Evolutionary conservation across 805 yeast genomes (phyloP), one percentile per base, ranked within the genome.

Genomic region (Yarrowia keelungensis): DNA sequence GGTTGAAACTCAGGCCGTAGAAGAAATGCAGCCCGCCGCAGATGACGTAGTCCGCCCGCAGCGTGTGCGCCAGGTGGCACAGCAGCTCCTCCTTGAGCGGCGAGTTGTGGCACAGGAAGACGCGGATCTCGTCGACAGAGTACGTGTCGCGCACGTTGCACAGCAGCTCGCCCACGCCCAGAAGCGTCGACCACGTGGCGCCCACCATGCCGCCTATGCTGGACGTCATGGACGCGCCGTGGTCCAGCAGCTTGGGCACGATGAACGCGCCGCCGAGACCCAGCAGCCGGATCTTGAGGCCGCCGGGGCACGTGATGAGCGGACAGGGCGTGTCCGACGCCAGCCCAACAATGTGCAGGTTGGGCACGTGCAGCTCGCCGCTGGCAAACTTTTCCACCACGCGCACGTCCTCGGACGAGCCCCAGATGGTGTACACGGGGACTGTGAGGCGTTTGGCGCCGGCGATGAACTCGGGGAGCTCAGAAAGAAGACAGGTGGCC

Each of bases 341-440:
- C 75, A 90, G 93, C 75, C 89, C 92, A 43, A 90, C 80, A 5
- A 90, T 74, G 71, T 79, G 77, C 69, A 90, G 77, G 75, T 90
- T 90, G 15, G 86, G 85, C 4, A 90, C 81, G 2, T 71, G 67
- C 71, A 85, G 83, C 12, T 80, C 78, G 4, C 89, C 89, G 67
- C 80, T 76, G 68, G 87, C 82, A 76, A 90, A 85, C 79, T 85
- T 85, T 71, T 87, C 85, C 51, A 90, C 77, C 26, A 90, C 90
- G 3, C 83, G 74, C 1, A 91, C 86, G 75, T 90, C 96, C 75
- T 90, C 96, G 69, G 87, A 81, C 76, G 89, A 87, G 0, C 95
- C 95, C 73, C 85, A 87, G n/a, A 88, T 85, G 3, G 93, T 86
- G 78, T 90, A 90, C 0, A 90, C 91, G 0, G 96, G 95, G 2